Conservation (phyloP, 345 rosid species). For the Fremontodendron californicum region DNA sequence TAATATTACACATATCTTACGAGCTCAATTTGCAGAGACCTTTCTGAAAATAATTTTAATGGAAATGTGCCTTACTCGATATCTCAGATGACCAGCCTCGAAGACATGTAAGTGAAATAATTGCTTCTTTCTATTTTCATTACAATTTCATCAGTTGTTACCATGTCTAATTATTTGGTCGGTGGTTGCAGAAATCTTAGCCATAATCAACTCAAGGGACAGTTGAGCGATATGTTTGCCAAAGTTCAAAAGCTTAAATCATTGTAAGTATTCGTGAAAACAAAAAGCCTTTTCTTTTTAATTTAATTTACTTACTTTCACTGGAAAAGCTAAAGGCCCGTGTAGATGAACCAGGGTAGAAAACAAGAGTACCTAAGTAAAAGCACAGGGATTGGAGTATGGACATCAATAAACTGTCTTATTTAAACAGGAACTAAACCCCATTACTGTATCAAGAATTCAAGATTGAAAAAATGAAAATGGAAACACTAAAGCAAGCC, state of each 20-base stretch:
- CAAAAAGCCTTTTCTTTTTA: background rate
- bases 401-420: background rate
- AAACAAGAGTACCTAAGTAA: no score
- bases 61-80: conserved; percentile 86
- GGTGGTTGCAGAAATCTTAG: conserved; percentile 53
- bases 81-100: conserved; percentile 70
- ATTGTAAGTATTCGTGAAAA: conserved; percentile 44
- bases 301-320: background rate
- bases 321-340: background rate
- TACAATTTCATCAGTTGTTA: background rate
- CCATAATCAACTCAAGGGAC: conserved; percentile 72
- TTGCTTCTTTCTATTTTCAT: background rate
- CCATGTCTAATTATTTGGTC: conserved; percentile 14
- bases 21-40: conserved; percentile 60
- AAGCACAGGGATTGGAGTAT: background rate
- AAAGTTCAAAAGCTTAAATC: conserved; percentile 64
- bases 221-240: conserved; percentile 80
- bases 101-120: conserved; percentile 53
- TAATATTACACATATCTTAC: conserved; percentile 2
- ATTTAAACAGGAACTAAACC: background rate
- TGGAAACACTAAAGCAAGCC: background rate
- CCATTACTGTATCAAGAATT: background rate
- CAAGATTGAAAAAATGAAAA: background rate
- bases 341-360: no score
- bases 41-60: conserved; percentile 64